Conservation (phyloP, 139 green algal genomes). For the Tetradesmus lagerheimii region DNA sequence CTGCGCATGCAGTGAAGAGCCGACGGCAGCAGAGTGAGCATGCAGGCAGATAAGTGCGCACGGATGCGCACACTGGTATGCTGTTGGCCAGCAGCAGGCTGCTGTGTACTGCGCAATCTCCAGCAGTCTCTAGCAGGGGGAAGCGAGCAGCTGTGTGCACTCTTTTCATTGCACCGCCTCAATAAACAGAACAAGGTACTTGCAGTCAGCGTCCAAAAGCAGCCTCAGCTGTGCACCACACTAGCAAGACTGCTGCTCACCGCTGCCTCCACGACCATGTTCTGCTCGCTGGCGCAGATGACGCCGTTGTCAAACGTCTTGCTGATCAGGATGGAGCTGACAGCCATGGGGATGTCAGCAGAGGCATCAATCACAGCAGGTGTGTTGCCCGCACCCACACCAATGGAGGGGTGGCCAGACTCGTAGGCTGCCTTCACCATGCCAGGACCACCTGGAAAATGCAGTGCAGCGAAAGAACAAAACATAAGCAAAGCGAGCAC, state of each 20-base stretch:
- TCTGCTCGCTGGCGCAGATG: constrained; percentile 80
- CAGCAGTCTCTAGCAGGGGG: too few species aligned
- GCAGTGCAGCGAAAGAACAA: not conserved
- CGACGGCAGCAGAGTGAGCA: not conserved
- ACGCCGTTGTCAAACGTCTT: constrained; percentile 61
- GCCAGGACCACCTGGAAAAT: constrained; percentile 59
- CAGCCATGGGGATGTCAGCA: constrained; percentile 67
- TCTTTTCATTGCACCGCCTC: too few species aligned
- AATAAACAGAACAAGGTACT: too few species aligned
- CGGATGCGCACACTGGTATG: too few species aligned
- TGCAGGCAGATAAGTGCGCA: not conserved
- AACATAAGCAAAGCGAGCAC: not conserved
- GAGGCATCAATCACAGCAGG: constrained; percentile 80
- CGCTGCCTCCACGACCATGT: constrained; percentile 68
- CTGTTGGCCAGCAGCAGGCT: too few species aligned
- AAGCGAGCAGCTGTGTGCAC: too few species aligned
- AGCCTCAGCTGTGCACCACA: not conserved
- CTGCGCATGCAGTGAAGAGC: not conserved
- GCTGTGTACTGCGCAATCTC: too few species aligned
- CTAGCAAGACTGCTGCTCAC: not conserved
- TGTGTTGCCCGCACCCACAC: constrained; percentile 79
- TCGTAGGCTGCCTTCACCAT: constrained; percentile 80
- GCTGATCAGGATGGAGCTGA: constrained; percentile 45
- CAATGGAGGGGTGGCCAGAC: constrained; percentile 76
- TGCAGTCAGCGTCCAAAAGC: not conserved